Base-by-base conservation (phyloP, 2,329 filamentous ascomycete genomes). In the Bertia moriformis region DNA sequence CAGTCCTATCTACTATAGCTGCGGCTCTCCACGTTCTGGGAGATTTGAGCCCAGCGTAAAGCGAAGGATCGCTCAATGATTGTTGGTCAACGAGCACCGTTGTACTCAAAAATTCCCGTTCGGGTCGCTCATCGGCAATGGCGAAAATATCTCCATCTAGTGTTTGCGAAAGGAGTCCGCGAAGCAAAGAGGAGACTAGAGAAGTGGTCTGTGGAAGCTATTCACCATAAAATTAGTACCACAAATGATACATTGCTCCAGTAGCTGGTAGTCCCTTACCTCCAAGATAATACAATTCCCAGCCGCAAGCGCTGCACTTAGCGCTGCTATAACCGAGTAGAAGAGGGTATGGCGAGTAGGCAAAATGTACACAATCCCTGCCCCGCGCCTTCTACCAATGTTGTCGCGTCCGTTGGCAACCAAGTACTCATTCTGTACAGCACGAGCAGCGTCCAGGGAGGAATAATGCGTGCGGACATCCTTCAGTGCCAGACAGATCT, bases 1-100 rank as follows among this genome's bases (percentile, higher is more conserved):
- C 71, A 2, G 68, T 71, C 15, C 76, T 62, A 48, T 81, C 75
- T 1, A 81, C 72, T 1, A 82, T 49, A 1, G 73, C 73, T 3
- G 78, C 52, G 2, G 60, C 58, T 12, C 58, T 57, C 7, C 51
- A 50, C 1, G 45, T 40, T 0, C 54, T 41, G 0, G 47, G 49
- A 0, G 65, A 62, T 18, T 51, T 48, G 2, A 63, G 49, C 40
- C 59, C 56, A 4, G 41, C 53, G 42, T 65, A 56, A 12, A 57
- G 45, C 1, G 64, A 50, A 37, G 52, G 50, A 3, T 59, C 30
- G 29, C 47, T 46, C 4, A 44, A 40, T 18, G 45, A 13, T 58
- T 41, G 30, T 41, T 38, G 27, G 4, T 40, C 38, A 10, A 24
- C 20, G 18, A 41, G 45, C 3, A 17, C 19, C 10, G 35, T 4